Percentiles rank a stretch among this genome's conserved stretches.
These are phyloP conservation scores for Sugiyamaella qingdaonensis DNA, from an alignment of 805 yeast species.

Conservation along the genomic window DNA sequence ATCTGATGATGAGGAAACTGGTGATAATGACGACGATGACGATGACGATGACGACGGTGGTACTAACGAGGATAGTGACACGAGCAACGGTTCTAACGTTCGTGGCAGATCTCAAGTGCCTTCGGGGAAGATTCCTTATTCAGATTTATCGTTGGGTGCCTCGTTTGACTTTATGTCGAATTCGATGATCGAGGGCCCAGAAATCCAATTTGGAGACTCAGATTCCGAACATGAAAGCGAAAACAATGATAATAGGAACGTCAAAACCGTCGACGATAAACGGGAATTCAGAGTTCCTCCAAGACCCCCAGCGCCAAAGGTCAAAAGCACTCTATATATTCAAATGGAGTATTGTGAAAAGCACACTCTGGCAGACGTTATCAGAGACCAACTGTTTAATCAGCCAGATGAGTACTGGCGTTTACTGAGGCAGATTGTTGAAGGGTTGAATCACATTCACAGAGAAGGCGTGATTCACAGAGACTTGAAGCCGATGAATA, in stretches of 20 bases:
- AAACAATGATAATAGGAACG: slow-evolving; percentile 8
- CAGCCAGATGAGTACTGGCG: slow-evolving; percentile 86
- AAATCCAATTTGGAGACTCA: slow-evolving; percentile 23
- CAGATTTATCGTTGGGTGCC: slow-evolving; percentile 20
- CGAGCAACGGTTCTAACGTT: slow-evolving; percentile 2
- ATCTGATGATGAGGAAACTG: slow-evolving; percentile 33
- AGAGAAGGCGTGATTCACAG: slow-evolving; percentile 92
- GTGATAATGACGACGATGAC: slow-evolving; percentile 20
- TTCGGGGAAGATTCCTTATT: slow-evolving; percentile 5
- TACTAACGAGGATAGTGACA: not conserved
- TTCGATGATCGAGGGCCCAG: slow-evolving; percentile 22
- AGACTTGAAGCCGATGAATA: slow-evolving; percentile 92
- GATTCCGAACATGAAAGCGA: slow-evolving; percentile 14
- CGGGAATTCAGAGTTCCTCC: not conserved
- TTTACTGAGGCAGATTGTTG: slow-evolving; percentile 77
- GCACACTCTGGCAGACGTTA: slow-evolving; percentile 79
- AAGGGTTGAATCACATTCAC: slow-evolving; percentile 88
- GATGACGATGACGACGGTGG: not conserved
- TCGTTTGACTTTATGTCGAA: slow-evolving; percentile 27
- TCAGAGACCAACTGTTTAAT: slow-evolving; percentile 66
- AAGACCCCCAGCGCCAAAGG: slow-evolving; percentile 8
- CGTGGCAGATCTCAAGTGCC: slow-evolving; percentile 5
- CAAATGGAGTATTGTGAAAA: slow-evolving; percentile 99
- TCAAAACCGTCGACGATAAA: slow-evolving; percentile 5
- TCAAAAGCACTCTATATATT: slow-evolving; percentile 72